phyloP scores from a whole-genome alignment of 2,329 filamentous ascomycete genomes.

The Penicillium rolfsii region DNA sequence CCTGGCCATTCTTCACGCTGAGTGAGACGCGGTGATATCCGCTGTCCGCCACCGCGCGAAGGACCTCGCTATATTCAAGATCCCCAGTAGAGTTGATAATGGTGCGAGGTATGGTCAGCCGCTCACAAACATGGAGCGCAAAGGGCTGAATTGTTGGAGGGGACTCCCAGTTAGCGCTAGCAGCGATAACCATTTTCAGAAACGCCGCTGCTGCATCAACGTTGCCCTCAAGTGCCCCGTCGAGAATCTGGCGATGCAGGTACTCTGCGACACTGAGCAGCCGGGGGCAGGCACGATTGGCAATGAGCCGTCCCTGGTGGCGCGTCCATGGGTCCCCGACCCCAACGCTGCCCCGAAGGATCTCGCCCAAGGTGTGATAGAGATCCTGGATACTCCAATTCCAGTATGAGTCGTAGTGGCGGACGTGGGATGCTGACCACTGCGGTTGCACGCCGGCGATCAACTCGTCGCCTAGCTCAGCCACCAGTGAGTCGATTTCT shows the following conservation, averaged over 20 bases:
- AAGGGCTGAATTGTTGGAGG: slow-evolving; percentile 4
- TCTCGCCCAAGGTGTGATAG: background rate
- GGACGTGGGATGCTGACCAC: slow-evolving; percentile 1
- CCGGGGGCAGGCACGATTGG: slow-evolving; percentile 1
- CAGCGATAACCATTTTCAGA: background rate
- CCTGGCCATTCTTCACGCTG: background rate
- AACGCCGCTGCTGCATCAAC: background rate
- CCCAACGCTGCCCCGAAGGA: background rate
- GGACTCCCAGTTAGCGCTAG: background rate
- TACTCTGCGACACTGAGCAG: background rate
- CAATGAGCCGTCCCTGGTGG: background rate
- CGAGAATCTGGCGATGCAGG: slow-evolving; percentile 2
- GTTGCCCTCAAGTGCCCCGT: background rate
- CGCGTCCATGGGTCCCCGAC: background rate
- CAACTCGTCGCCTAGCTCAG: background rate
- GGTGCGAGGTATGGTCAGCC: background rate
- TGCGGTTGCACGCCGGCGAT: slow-evolving; percentile 1
- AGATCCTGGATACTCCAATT: slow-evolving; percentile 5
- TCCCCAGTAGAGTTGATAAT: background rate
- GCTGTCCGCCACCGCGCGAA: background rate
- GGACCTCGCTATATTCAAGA: slow-evolving; percentile 1
- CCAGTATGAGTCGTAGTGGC: slow-evolving; percentile 2
- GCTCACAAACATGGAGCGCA: slow-evolving; percentile 4
- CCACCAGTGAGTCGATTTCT: background rate
- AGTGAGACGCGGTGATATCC: background rate